These are phyloP conservation scores for Neonectria faginata DNA, from an alignment of 2,329 filamentous ascomycete species.

Conservation along the genomic window DNA sequence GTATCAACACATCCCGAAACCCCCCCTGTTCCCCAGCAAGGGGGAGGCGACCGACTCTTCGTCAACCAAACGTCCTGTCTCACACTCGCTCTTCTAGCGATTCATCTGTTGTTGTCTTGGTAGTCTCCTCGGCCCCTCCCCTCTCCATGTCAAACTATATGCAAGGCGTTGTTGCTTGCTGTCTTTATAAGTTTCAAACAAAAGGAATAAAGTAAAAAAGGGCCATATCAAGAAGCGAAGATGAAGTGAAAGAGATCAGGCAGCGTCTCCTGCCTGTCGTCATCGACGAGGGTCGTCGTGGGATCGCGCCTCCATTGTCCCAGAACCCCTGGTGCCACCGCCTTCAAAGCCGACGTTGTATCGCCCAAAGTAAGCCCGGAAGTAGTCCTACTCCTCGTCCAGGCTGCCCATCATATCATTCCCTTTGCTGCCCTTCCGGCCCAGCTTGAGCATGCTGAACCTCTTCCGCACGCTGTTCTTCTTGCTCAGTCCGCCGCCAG, in stretches of 20 bases:
- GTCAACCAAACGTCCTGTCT: slow-evolving; percentile 2
- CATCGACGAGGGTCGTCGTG: slow-evolving; percentile 18
- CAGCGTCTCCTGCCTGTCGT: slow-evolving; percentile 5
- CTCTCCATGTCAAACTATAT: slow-evolving; percentile 3
- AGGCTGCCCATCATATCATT: slow-evolving; percentile 65
- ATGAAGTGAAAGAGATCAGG: slow-evolving; percentile 7
- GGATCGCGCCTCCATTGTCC: slow-evolving; percentile 17
- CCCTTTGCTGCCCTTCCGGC: slow-evolving; percentile 73
- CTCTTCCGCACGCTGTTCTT: slow-evolving; percentile 79
- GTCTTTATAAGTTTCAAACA: slow-evolving; percentile 10
- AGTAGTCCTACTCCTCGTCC: slow-evolving; percentile 64
- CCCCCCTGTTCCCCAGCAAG: slow-evolving; percentile 3
- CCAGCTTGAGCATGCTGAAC: slow-evolving; percentile 81
- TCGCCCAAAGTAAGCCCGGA: slow-evolving; percentile 48
- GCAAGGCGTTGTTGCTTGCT: slow-evolving; percentile 3
- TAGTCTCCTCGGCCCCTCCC: neutral
- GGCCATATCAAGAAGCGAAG: slow-evolving; percentile 11
- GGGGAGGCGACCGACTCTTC: neutral
- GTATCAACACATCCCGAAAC: slow-evolving; percentile 42
- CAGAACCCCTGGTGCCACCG: slow-evolving; percentile 20
- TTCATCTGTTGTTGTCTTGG: neutral
- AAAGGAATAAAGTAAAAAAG: slow-evolving; percentile 14
- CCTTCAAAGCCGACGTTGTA: slow-evolving; percentile 42
- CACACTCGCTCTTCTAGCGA: slow-evolving; percentile 1
- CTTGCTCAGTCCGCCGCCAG: slow-evolving; percentile 53